Conservation (phyloP, 306 rosid species). For the Dicorynia guianensis region DNA sequence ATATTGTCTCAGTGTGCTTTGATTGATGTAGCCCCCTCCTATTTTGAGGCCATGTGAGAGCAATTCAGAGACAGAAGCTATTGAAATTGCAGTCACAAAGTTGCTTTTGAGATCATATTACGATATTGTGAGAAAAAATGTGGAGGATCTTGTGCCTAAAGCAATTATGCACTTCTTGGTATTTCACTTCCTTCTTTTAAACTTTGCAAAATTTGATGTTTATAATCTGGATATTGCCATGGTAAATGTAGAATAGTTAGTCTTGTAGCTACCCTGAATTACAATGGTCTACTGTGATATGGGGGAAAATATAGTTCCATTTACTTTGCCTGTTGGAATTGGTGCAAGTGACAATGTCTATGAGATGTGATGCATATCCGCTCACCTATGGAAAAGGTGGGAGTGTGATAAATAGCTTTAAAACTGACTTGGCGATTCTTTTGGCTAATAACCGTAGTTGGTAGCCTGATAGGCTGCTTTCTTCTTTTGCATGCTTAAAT, state of each 20-base stretch:
- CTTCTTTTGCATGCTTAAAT: background rate
- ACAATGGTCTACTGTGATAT: background rate
- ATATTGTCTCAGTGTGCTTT: constrained; percentile 29
- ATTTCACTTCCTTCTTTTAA: constrained; percentile 35
- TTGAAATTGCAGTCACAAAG: constrained; percentile 79
- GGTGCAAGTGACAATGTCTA: constrained; percentile 10
- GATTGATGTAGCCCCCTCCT: constrained; percentile 76
- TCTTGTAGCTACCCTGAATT: constrained; percentile 12
- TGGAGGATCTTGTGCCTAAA: constrained; percentile 89
- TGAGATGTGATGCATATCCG: constrained; percentile 20
- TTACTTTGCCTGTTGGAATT: constrained; percentile 1
- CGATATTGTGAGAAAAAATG: constrained; percentile 84
- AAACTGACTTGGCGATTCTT: constrained; percentile 13
- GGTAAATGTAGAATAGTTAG: constrained; percentile 16
- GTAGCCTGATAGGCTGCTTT: background rate
- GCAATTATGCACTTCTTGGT: constrained; percentile 98
- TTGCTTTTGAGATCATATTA: constrained; percentile 88
- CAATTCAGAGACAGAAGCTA: constrained; percentile 73
- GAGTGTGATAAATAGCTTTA: constrained; percentile 1
- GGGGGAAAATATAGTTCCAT: background rate
- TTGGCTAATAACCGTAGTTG: background rate
- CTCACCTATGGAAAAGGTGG: background rate
- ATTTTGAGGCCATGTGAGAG: constrained; percentile 79
- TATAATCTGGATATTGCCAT: constrained; percentile 19
- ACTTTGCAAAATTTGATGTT: constrained; percentile 14